Evolutionary conservation across 306 rosid species (phyloP).

Genomic region (Vigna angularis): DNA sequence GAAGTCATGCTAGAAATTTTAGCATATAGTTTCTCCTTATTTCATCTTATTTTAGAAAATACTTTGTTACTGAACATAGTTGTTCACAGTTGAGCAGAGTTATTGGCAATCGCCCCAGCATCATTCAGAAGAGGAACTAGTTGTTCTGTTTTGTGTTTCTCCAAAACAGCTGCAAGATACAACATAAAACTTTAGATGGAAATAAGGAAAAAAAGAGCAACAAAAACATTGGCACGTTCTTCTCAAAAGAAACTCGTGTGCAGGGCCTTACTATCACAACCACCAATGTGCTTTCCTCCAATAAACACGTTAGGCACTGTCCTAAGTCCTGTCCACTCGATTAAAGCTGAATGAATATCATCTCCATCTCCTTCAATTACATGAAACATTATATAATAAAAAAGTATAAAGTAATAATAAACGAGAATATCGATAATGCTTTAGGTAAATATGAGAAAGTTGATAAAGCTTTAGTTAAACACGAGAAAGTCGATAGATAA

Average conservation of each 20-base stretch:
- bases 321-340: conserved; percentile 51
- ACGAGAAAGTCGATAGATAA: too few relatives aligned
- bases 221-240: not conserved
- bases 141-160: conserved; percentile 64
- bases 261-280: conserved; percentile 53
- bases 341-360: conserved; percentile 67
- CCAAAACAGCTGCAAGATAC: conserved; percentile 63
- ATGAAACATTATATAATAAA: not conserved
- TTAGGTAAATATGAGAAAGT: too few relatives aligned
- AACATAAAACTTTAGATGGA: not conserved
- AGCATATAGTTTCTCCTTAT: conserved; percentile 3
- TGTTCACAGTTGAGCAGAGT: conserved; percentile 55
- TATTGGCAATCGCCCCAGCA: conserved; percentile 68
- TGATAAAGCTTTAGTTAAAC: too few relatives aligned
- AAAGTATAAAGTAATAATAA: not conserved
- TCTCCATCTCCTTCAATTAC: conserved; percentile 63
- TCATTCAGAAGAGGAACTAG: conserved; percentile 72
- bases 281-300: conserved; percentile 68
- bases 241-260: not conserved
- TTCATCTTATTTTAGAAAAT: not conserved
- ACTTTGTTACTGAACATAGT: not conserved
- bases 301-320: conserved; percentile 86
- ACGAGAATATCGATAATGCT: too few relatives aligned
- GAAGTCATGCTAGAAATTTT: conserved; percentile 15
- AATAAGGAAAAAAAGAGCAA: not conserved